These are phyloP conservation scores for Aristolochia contorta DNA, from an alignment of 164 flowering plant species.

Conservation along the genomic window DNA sequence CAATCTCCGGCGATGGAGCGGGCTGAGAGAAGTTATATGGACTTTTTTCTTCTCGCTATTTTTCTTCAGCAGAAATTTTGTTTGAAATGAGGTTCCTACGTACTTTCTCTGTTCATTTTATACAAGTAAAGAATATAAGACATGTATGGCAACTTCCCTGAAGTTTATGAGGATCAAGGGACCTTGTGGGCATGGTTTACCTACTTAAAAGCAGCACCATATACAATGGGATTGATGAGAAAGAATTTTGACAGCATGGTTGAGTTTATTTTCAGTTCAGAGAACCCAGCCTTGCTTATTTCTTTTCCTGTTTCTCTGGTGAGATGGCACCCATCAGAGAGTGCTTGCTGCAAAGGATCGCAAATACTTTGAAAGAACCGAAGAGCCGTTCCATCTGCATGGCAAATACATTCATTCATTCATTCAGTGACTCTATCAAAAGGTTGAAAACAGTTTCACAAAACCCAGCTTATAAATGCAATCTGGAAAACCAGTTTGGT, in stretches of 20 bases:
- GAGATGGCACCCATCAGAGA: conserved; percentile 88
- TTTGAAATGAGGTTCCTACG: no score
- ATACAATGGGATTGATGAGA: conserved; percentile 51
- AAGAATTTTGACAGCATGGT: conserved; percentile 27
- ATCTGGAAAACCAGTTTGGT: background rate
- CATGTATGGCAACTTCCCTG: no score
- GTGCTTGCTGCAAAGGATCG: conserved; percentile 68
- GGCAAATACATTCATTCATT: background rate
- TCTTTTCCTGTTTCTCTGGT: conserved; percentile 56
- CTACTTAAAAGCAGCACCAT: conserved; percentile 61
- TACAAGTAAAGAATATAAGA: no score
- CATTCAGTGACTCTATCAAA: background rate
- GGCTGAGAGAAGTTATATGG: no score
- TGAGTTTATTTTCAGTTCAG: conserved; percentile 26
- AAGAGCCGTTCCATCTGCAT: conserved; percentile 64
- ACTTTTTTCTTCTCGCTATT: no score
- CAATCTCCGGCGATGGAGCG: no score
- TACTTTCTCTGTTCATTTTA: no score
- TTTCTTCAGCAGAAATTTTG: no score
- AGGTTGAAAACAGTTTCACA: no score
- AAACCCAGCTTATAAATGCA: no score
- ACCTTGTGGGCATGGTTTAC: background rate
- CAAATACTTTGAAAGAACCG: conserved; percentile 41
- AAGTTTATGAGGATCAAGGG: no score
- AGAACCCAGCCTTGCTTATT: conserved; percentile 66